A percentile compares a stretch with the other conserved stretches of the same genome.
Conservation (phyloP, 306 rosid species). For the Citrullus mucosospermus region DNA sequence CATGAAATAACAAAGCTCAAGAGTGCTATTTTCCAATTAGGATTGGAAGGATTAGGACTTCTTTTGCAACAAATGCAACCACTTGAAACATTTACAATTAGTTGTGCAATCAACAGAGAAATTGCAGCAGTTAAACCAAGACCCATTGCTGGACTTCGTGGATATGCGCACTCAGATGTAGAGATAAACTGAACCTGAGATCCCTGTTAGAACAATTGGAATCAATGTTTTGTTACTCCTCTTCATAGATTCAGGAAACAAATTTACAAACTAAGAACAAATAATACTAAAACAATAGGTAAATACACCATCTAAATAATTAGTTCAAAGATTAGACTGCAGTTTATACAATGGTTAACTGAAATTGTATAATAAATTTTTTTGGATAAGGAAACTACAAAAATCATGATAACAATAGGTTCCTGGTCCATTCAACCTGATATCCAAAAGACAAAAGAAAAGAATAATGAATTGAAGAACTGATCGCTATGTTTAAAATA, state of each 20-base stretch:
- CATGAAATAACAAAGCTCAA: conserved; percentile 76
- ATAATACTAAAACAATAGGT: neutral
- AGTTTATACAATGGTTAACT: neutral
- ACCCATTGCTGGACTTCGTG: conserved; percentile 75
- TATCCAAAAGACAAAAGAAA: neutral
- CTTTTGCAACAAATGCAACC: conserved; percentile 84
- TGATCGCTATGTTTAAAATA: neutral
- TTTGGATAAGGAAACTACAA: neutral
- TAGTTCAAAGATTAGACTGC: neutral
- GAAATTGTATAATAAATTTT: neutral
- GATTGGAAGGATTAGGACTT: conserved; percentile 33
- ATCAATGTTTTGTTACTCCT: neutral
- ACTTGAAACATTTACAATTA: conserved; percentile 47
- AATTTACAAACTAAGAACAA: neutral
- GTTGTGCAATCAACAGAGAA: conserved; percentile 61
- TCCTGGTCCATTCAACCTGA: neutral
- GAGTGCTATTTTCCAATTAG: conserved; percentile 62
- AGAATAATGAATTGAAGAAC: neutral
- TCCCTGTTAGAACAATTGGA: conserved; percentile 29
- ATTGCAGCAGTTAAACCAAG: conserved; percentile 79
- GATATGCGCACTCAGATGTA: conserved; percentile 43
- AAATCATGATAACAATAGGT: neutral
- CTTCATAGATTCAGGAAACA: neutral
- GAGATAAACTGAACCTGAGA: conserved; percentile 42
- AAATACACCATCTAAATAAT: neutral